Conservation (phyloP, 1,284 basidiomycete genomes). For the Sphaerobolus stellatus region DNA sequence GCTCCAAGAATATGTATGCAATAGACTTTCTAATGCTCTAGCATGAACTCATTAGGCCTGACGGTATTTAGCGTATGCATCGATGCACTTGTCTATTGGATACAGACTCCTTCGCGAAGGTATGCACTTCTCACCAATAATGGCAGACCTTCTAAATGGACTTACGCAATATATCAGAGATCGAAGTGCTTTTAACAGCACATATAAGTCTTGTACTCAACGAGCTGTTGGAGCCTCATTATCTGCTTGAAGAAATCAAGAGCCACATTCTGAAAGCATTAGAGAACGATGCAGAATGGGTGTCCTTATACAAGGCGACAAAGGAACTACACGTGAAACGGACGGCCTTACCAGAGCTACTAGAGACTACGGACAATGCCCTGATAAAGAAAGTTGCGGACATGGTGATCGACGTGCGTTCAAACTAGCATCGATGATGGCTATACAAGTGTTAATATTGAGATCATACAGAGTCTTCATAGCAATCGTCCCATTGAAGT, state of each 20-base stretch:
- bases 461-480: slow-evolving; percentile 29
- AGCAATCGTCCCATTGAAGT: slow-evolving; percentile 27
- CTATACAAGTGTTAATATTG: slow-evolving; percentile 22
- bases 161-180: slow-evolving; percentile 44
- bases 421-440: slow-evolving; percentile 22
- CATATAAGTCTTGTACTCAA: slow-evolving; percentile 37
- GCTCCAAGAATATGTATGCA: slow-evolving; percentile 55
- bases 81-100: slow-evolving; percentile 58
- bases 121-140: slow-evolving; percentile 27
- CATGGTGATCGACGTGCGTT: slow-evolving; percentile 30
- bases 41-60: background rate
- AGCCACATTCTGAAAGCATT: slow-evolving; percentile 45
- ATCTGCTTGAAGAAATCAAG: slow-evolving; percentile 5
- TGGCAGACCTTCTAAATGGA: background rate
- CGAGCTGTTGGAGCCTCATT: slow-evolving; percentile 35
- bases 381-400: slow-evolving; percentile 39
- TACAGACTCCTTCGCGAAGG: slow-evolving; percentile 78
- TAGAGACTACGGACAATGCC: slow-evolving; percentile 37
- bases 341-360: slow-evolving; percentile 21
- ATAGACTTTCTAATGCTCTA: background rate
- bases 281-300: slow-evolving; percentile 62
- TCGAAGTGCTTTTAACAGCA: slow-evolving; percentile 57
- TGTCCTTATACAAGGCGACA: slow-evolving; percentile 63
- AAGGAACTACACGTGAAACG: slow-evolving; percentile 57
- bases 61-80: slow-evolving; percentile 50